Conservation (phyloP, 1,139 yeast species). For the Candida sp. region DNA sequence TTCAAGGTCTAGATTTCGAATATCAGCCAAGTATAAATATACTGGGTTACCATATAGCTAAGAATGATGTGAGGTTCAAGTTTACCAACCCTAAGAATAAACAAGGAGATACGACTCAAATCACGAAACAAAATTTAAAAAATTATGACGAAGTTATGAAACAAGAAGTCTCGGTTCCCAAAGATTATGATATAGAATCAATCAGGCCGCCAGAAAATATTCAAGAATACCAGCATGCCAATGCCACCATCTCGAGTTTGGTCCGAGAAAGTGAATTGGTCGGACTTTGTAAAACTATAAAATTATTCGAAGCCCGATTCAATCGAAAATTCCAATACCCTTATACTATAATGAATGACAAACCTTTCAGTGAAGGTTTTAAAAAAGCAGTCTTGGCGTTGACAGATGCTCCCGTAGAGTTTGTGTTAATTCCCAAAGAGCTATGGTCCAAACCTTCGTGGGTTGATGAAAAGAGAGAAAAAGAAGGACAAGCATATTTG, state of each 20-base stretch:
- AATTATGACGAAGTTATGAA: slow-evolving; percentile 29
- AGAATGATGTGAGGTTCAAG: slow-evolving; percentile 29
- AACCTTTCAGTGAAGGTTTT: slow-evolving; percentile 58
- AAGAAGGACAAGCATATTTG: slow-evolving; percentile 35
- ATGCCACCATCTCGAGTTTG: slow-evolving; percentile 71
- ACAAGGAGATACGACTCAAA: slow-evolving; percentile 23
- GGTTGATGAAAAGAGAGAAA: slow-evolving; percentile 46
- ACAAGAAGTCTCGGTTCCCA: slow-evolving; percentile 44
- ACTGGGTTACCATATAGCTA: slow-evolving; percentile 14
- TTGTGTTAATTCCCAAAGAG: slow-evolving; percentile 52
- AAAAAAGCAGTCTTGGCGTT: slow-evolving; percentile 35
- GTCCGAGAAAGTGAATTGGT: slow-evolving; percentile 63
- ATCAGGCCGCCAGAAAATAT: slow-evolving; percentile 33
- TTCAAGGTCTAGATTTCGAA: background rate
- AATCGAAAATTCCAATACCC: slow-evolving; percentile 73
- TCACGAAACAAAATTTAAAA: slow-evolving; percentile 30
- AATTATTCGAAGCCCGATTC: slow-evolving; percentile 59
- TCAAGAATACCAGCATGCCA: slow-evolving; percentile 44
- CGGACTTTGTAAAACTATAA: slow-evolving; percentile 49
- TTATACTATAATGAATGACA: slow-evolving; percentile 75
- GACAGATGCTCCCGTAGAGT: slow-evolving; percentile 53
- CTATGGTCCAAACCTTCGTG: slow-evolving; percentile 65
- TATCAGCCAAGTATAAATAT: slow-evolving; percentile 1
- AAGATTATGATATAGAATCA: slow-evolving; percentile 34
- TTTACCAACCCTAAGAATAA: slow-evolving; percentile 28